Evolutionary conservation across 2,329 filamentous ascomycete species (phyloP).

Genomic region (Neodidymelliopsis sp.): DNA sequence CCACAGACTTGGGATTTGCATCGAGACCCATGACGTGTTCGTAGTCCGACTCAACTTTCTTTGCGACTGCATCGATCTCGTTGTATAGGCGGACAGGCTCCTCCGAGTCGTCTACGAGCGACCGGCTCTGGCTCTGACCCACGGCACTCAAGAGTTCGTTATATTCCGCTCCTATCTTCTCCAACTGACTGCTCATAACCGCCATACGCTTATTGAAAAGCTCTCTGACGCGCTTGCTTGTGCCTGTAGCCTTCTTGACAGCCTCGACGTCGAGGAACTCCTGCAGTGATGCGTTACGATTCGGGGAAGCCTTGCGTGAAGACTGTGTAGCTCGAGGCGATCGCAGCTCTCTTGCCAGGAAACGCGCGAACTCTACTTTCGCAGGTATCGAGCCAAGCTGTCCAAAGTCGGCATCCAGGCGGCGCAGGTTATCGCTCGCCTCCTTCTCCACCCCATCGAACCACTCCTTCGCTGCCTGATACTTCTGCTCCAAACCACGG

Average conservation of each 20-base stretch:
- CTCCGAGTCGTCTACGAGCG: constrained; percentile 63
- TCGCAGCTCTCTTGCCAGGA: constrained; percentile 47
- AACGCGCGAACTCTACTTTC: constrained; percentile 68
- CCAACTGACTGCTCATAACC: constrained; percentile 52
- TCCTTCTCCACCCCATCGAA: constrained; percentile 71
- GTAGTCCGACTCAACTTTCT: constrained; percentile 87
- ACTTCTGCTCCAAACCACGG: constrained; percentile 74
- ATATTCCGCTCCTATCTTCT: constrained; percentile 52
- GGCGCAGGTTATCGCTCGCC: constrained; percentile 67
- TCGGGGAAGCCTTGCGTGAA: constrained; percentile 33
- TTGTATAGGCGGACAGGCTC: constrained; percentile 75
- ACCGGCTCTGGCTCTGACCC: constrained; percentile 58
- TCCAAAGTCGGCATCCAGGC: constrained; percentile 73
- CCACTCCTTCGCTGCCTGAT: constrained; percentile 75
- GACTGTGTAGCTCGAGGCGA: constrained; percentile 34
- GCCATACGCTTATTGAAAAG: constrained; percentile 66
- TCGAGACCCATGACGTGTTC: constrained; percentile 76
- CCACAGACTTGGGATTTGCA: constrained; percentile 69
- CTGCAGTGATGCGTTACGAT: constrained; percentile 37
- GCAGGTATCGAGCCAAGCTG: constrained; percentile 71
- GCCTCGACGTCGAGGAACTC: constrained; percentile 77
- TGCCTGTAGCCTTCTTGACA: constrained; percentile 73
- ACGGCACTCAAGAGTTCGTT: constrained; percentile 55
- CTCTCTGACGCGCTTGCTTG: constrained; percentile 68
- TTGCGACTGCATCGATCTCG: constrained; percentile 85